A percentile compares a stretch with the other conserved stretches of the same genome.
Conservation (phyloP, 2,329 filamentous ascomycete species). For the Pseudohalonectria lignicola region DNA sequence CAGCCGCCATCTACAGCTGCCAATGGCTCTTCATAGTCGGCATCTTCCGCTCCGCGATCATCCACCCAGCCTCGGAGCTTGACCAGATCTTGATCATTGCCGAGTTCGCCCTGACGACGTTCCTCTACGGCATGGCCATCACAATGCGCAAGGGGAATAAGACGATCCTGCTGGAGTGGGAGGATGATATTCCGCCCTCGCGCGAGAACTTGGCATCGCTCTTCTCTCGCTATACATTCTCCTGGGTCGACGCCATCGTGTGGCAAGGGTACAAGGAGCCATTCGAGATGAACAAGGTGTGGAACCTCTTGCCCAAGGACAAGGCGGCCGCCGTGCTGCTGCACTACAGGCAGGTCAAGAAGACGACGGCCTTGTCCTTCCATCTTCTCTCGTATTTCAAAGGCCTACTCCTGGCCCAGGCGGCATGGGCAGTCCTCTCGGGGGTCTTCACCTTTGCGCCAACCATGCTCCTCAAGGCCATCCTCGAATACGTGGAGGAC, state of each 20-base stretch:
- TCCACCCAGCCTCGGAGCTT: constrained; percentile 58
- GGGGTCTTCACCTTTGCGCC: constrained; percentile 84
- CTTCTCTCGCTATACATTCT: constrained; percentile 77
- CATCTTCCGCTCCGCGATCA: constrained; percentile 74
- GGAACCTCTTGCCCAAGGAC: constrained; percentile 82
- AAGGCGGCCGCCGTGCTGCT: constrained; percentile 73
- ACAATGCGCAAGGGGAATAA: constrained; percentile 88
- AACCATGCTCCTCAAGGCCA: constrained; percentile 80
- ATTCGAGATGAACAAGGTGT: constrained; percentile 74
- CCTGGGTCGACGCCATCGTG: constrained; percentile 84
- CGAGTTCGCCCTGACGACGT: constrained; percentile 63
- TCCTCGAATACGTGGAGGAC: constrained; percentile 87
- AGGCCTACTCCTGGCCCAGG: constrained; percentile 63
- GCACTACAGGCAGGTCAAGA: constrained; percentile 77
- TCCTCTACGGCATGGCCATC: constrained; percentile 66
- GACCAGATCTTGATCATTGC: constrained; percentile 55
- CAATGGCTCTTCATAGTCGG: constrained; percentile 71
- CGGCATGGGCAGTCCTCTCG: constrained; percentile 65
- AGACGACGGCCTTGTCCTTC: constrained; percentile 65
- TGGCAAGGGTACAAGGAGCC: constrained; percentile 81
- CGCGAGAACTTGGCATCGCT: constrained; percentile 80
- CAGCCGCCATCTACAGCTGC: constrained; percentile 67
- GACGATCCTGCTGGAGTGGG: constrained; percentile 76
- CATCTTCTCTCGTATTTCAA: constrained; percentile 83
- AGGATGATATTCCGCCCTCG: constrained; percentile 78